These are phyloP conservation scores for Cubamyces sp. DNA, from an alignment of 768 basidiomycete genomes.

Conservation along the genomic window DNA sequence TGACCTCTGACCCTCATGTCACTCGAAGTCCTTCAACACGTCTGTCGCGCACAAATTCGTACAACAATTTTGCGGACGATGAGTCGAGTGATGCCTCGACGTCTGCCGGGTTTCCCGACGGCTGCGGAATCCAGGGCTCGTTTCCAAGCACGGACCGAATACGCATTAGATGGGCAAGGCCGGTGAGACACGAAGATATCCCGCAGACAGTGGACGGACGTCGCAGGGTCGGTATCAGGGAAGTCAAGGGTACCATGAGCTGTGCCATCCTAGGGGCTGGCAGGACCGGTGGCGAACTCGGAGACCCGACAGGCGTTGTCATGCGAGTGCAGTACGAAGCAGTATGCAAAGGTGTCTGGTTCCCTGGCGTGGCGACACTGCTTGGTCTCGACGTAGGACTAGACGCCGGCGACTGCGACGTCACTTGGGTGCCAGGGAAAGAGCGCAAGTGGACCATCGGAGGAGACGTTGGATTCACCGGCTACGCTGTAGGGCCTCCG, in stretches of 20 bases:
- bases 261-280: slow-evolving; percentile 60
- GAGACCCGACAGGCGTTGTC: slow-evolving; percentile 49
- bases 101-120: slow-evolving; percentile 57
- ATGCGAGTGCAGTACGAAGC: slow-evolving; percentile 74
- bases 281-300: slow-evolving; percentile 22
- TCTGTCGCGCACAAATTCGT: slow-evolving; percentile 58
- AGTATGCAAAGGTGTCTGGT: slow-evolving; percentile 78
- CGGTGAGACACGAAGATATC: slow-evolving; percentile 51
- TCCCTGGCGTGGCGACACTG: slow-evolving; percentile 80
- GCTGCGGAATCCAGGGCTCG: slow-evolving; percentile 72
- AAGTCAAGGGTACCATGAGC: slow-evolving; percentile 68
- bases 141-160: slow-evolving; percentile 79
- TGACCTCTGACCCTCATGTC: slow-evolving; percentile 77
- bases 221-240: slow-evolving; percentile 69
- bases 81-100: slow-evolving; percentile 77
- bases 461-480: slow-evolving; percentile 72
- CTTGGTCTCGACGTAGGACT: slow-evolving; percentile 78
- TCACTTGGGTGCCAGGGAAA: slow-evolving; percentile 62
- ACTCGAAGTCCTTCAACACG: slow-evolving; percentile 55
- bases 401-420: slow-evolving; percentile 68
- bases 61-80: slow-evolving; percentile 77
- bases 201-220: slow-evolving; percentile 53
- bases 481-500: slow-evolving; percentile 60
- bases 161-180: slow-evolving; percentile 79
- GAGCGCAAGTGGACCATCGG: slow-evolving; percentile 61